phyloP scores from a whole-genome alignment of 306 rosid genomes.

The Arachis hypogaea region DNA sequence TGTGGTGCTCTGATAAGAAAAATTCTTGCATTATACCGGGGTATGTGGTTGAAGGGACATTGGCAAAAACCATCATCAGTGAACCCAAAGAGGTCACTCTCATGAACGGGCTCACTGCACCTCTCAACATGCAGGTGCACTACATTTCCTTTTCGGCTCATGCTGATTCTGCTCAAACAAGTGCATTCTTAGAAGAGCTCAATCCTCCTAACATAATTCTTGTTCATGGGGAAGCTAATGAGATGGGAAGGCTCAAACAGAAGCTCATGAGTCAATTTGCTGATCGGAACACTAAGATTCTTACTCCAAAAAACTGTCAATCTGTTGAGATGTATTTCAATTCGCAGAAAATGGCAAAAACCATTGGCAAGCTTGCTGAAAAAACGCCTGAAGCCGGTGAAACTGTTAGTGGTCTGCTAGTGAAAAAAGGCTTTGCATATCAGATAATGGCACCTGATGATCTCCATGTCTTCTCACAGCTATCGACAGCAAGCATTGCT shows the following conservation, averaged over 20 bases:
- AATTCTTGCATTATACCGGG: slow-evolving; percentile 86
- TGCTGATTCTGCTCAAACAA: slow-evolving; percentile 93
- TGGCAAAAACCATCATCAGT: slow-evolving; percentile 80
- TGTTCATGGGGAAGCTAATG: slow-evolving; percentile 95
- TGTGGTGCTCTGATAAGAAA: slow-evolving; percentile 93
- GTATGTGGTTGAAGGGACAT: slow-evolving; percentile 92
- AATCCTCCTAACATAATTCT: slow-evolving; percentile 93
- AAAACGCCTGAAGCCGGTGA: slow-evolving; percentile 74
- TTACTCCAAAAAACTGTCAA: slow-evolving; percentile 91
- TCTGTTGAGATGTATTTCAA: slow-evolving; percentile 92
- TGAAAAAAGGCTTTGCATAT: slow-evolving; percentile 88
- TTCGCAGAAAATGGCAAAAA: slow-evolving; percentile 93
- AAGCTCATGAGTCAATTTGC: slow-evolving; percentile 78
- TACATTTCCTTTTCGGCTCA: slow-evolving; percentile 96
- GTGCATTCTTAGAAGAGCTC: slow-evolving; percentile 91
- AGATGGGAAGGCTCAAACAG: slow-evolving; percentile 97
- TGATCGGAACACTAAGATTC: slow-evolving; percentile 80
- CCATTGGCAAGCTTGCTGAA: slow-evolving; percentile 86
- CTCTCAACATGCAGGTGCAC: slow-evolving; percentile 95
- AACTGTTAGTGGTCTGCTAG: slow-evolving; percentile 77
- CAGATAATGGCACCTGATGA: slow-evolving; percentile 97
- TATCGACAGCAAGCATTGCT: slow-evolving; percentile 72
- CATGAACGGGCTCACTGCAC: slow-evolving; percentile 83
- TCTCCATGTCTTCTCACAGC: slow-evolving; percentile 90
- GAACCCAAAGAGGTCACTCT: slow-evolving; percentile 97